Evolutionary conservation across 495 filamentous ascomycete species (phyloP).

Genomic region (Gamarada debralockiae): DNA sequence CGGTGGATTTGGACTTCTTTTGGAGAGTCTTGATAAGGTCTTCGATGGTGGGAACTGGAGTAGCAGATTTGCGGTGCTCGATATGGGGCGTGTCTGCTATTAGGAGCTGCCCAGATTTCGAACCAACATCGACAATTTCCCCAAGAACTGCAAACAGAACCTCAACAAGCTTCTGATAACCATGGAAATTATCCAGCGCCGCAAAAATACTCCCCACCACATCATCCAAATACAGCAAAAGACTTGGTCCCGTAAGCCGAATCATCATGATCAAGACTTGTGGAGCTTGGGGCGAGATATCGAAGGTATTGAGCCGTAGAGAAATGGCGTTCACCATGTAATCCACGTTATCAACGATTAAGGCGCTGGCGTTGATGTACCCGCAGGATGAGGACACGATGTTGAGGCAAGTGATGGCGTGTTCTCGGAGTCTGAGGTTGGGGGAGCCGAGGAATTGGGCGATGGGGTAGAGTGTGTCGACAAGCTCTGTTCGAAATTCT

Average conservation of each 20-base stretch:
- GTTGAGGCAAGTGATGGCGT: slow-evolving; percentile 83
- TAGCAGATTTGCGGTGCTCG: slow-evolving; percentile 32
- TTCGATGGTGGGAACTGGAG: slow-evolving; percentile 12
- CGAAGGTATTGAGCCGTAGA: slow-evolving; percentile 83
- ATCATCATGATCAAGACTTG: slow-evolving; percentile 95
- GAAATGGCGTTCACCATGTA: slow-evolving; percentile 94
- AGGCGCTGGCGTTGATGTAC: slow-evolving; percentile 67
- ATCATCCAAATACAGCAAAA: slow-evolving; percentile 91
- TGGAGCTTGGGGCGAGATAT: slow-evolving; percentile 86
- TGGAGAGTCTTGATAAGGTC: slow-evolving; percentile 28
- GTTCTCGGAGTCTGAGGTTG: slow-evolving; percentile 62
- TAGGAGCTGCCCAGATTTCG: slow-evolving; percentile 58
- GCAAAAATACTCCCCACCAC: slow-evolving; percentile 85
- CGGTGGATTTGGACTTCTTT: slow-evolving; percentile 30
- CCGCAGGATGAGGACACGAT: slow-evolving; percentile 70
- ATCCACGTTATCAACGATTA: slow-evolving; percentile 91
- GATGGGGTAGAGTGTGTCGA: slow-evolving; percentile 88
- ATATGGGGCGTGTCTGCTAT: slow-evolving; percentile 26
- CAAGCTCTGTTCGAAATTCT: slow-evolving; percentile 78
- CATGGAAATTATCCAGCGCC: slow-evolving; percentile 88
- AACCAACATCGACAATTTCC: slow-evolving; percentile 77
- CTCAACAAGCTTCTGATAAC: slow-evolving; percentile 83
- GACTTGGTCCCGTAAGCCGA: slow-evolving; percentile 70
- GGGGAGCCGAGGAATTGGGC: slow-evolving; percentile 79
- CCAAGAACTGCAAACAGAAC: slow-evolving; percentile 77